A percentile compares a stretch with the other conserved stretches of the same genome.
Conservation (phyloP, 2,329 filamentous ascomycete genomes). For the Fusarium ramigenum region DNA sequence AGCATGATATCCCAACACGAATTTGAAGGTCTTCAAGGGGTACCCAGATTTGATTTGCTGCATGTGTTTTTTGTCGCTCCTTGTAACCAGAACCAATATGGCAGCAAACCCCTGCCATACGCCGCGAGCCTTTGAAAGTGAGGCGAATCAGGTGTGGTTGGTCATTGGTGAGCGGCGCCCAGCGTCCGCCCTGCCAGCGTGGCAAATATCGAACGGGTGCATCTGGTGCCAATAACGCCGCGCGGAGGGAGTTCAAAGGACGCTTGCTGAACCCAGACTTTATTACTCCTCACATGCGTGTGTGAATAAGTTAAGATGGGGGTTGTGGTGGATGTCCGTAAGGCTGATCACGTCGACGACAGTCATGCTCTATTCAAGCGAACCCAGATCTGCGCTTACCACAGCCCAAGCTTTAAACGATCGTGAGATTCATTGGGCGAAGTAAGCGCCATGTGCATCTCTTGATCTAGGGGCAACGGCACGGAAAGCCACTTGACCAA, state of each 20-base stretch:
- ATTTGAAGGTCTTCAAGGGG: slow-evolving; percentile 35
- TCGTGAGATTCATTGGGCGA: slow-evolving; percentile 25
- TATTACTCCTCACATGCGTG: slow-evolving; percentile 13
- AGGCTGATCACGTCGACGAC: slow-evolving; percentile 14
- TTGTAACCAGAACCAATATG: slow-evolving; percentile 37
- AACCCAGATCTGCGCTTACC: slow-evolving; percentile 36
- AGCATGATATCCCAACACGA: slow-evolving; percentile 32
- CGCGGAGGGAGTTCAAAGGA: slow-evolving; percentile 1
- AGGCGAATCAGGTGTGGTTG: slow-evolving; percentile 43
- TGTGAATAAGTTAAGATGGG: slow-evolving; percentile 7
- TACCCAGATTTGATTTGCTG: slow-evolving; percentile 33
- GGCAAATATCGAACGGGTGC: slow-evolving; percentile 40
- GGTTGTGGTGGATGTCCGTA: slow-evolving; percentile 3
- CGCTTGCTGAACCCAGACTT: slow-evolving; percentile 3
- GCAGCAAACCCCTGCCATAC: slow-evolving; percentile 40
- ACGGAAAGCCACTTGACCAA: slow-evolving; percentile 9
- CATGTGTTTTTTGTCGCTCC: slow-evolving; percentile 36
- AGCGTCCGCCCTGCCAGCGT: slow-evolving; percentile 44
- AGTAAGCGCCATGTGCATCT: slow-evolving; percentile 35
- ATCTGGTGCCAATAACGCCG: slow-evolving; percentile 27
- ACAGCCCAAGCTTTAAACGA: slow-evolving; percentile 25
- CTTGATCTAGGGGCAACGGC: slow-evolving; percentile 20
- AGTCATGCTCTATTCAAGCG: slow-evolving; percentile 7
- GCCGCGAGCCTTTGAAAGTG: slow-evolving; percentile 41
- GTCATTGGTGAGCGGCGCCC: slow-evolving; percentile 39